Percentiles rank a stretch among this genome's conserved stretches.
These are phyloP conservation scores for Boletus tylopilopsis DNA, from an alignment of 768 basidiomycete genomes.

Conservation along the genomic window DNA sequence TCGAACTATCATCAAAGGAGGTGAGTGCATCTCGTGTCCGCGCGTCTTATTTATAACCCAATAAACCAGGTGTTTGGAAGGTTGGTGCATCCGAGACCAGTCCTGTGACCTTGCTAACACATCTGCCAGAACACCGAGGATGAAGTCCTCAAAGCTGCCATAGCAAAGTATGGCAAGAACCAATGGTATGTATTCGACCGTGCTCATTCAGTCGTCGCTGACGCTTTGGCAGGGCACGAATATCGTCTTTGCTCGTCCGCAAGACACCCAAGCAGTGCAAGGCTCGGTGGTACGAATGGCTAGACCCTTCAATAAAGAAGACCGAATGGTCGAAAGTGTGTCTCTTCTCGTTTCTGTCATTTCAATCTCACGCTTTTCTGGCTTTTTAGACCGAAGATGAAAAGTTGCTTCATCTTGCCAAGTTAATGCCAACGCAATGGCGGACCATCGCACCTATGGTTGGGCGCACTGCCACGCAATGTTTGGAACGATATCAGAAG, in stretches of 20 bases:
- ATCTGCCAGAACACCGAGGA: constrained; percentile 83
- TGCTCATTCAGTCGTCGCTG: not conserved
- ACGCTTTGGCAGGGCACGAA: constrained; percentile 72
- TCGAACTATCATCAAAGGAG: constrained; percentile 90
- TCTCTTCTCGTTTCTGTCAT: not conserved
- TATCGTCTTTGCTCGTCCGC: constrained; percentile 93
- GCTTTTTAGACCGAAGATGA: constrained; percentile 85
- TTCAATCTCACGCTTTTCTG: not conserved
- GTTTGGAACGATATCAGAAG: constrained; percentile 97
- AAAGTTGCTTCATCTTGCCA: constrained; percentile 95
- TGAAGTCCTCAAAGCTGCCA: constrained; percentile 98
- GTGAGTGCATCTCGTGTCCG: constrained; percentile 34
- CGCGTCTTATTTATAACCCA: not conserved
- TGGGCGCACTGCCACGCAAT: constrained; percentile 95
- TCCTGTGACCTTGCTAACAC: constrained; percentile 1
- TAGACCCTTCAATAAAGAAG: constrained; percentile 99
- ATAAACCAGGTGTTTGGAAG: constrained; percentile 73
- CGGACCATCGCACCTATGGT: constrained; percentile 98
- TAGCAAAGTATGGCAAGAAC: constrained; percentile 95
- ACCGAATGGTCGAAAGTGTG: constrained; percentile 98
- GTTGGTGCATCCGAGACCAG: constrained; percentile 33
- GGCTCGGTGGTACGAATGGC: constrained; percentile 98
- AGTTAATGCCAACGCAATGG: constrained; percentile 99
- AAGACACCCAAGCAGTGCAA: constrained; percentile 99
- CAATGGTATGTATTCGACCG: constrained; percentile 58